These are phyloP conservation scores for Blumeria hordei DNA, from an alignment of 2,329 filamentous ascomycete species.

Conservation along the genomic window DNA sequence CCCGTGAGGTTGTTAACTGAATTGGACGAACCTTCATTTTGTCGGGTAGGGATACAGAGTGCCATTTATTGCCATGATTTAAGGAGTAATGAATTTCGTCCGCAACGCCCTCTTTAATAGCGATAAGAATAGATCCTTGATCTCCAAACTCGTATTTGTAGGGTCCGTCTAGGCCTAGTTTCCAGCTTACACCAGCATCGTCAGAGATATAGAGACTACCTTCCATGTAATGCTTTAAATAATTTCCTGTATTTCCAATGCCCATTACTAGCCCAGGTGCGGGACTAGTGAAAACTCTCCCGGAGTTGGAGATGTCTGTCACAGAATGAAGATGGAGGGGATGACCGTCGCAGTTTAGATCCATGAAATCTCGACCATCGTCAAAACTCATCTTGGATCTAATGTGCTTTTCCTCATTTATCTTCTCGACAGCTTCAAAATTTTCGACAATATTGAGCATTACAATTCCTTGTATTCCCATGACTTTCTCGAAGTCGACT, in stretches of 20 bases:
- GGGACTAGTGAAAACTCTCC: constrained; percentile 76
- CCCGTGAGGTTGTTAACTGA: constrained; percentile 66
- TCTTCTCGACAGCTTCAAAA: constrained; percentile 44
- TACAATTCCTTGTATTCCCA: constrained; percentile 76
- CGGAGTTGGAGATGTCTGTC: constrained; percentile 59
- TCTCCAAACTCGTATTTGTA: constrained; percentile 96
- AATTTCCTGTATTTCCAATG: constrained; percentile 66
- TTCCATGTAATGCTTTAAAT: constrained; percentile 44
- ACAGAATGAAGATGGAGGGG: constrained; percentile 78
- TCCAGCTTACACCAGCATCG: constrained; percentile 74
- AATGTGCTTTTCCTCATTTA: constrained; percentile 36
- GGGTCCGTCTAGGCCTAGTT: constrained; percentile 45
- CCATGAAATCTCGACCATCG: constrained; percentile 67
- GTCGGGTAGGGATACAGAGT: constrained; percentile 40
- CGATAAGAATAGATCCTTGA: constrained; percentile 69
- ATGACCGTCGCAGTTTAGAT: constrained; percentile 38
- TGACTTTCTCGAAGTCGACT: constrained; percentile 90
- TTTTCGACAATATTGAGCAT: constrained; percentile 80
- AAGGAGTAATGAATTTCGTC: constrained; percentile 51
- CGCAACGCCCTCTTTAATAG: constrained; percentile 45
- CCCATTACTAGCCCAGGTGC: constrained; percentile 88
- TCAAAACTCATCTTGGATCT: constrained; percentile 79
- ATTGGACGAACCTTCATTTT: constrained; percentile 37
- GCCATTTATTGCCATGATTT: constrained; percentile 74
- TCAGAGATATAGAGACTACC: constrained; percentile 74